A percentile compares a stretch with the other conserved stretches of the same genome.
phyloP scores from a whole-genome alignment of 352 stramenopile genomes.

The Plasmopara muralis region DNA sequence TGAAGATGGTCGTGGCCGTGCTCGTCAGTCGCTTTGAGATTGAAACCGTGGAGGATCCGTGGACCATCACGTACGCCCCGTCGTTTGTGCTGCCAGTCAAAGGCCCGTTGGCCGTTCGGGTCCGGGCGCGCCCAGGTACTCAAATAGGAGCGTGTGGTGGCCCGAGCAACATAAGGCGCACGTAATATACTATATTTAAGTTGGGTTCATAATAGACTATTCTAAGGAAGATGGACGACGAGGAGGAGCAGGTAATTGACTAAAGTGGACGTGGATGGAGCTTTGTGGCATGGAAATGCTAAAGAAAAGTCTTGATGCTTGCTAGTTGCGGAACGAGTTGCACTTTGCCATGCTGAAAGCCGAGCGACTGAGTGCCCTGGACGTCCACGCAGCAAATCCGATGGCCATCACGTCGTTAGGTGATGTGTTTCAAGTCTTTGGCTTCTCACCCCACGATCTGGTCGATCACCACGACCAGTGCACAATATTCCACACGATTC shows the following conservation, averaged over 20 bases:
- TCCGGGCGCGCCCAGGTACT: conserved; percentile 3
- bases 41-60: conserved; percentile 21
- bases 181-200: too few relatives aligned
- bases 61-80: conserved; percentile 33
- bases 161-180: too few relatives aligned
- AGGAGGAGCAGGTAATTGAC: conserved; percentile 40
- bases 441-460: conserved; percentile 49
- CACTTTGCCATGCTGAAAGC: conserved; percentile 68
- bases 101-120: conserved; percentile 19
- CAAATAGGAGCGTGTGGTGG: too few relatives aligned
- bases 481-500: conserved; percentile 59
- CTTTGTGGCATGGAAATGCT: background rate
- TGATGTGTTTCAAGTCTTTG: conserved; percentile 69
- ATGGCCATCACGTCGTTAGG: conserved; percentile 62
- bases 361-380: conserved; percentile 42
- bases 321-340: conserved; percentile 58
- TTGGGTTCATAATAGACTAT: background rate
- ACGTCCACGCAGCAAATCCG: conserved; percentile 22
- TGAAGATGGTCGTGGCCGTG: conserved; percentile 35
- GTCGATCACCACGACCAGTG: conserved; percentile 70
- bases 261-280: too few relatives aligned
- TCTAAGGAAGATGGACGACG: conserved; percentile 41
- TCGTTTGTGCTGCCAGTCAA: conserved; percentile 34
- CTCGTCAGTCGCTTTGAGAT: conserved; percentile 39
- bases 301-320: background rate